Percentiles rank a stretch among this genome's conserved stretches.
phyloP scores from a whole-genome alignment of 106 monocot species.

The Phalaenopsis aphrodite region DNA sequence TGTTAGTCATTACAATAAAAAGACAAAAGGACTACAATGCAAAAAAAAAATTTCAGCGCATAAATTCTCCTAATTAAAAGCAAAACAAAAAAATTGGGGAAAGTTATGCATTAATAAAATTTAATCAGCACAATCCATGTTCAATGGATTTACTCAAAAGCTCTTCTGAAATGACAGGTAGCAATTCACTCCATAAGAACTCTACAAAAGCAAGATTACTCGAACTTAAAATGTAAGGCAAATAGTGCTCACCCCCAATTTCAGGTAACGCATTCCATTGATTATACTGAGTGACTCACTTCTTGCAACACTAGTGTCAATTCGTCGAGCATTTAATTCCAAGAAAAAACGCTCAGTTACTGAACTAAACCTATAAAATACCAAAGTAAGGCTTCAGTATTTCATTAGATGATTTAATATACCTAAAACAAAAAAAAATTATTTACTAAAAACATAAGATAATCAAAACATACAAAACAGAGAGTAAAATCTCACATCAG shows the following conservation, averaged over 20 bases:
- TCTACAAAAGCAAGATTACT: not conserved
- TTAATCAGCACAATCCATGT: not conserved
- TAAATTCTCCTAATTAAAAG: not conserved
- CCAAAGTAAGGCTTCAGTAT: slow-evolving; percentile 2
- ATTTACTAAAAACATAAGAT: not conserved
- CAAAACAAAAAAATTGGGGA: not conserved
- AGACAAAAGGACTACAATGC: not conserved
- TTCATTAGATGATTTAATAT: not conserved
- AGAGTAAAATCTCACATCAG: not conserved
- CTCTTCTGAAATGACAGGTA: not conserved
- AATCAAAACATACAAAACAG: not conserved
- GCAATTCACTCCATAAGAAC: not conserved
- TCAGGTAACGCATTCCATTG: slow-evolving; percentile 99
- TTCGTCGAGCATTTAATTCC: slow-evolving; percentile 82
- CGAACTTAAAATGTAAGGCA: slow-evolving; percentile 2
- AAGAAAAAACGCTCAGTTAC: slow-evolving; percentile 97
- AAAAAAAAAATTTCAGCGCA: not conserved
- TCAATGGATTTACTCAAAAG: not conserved
- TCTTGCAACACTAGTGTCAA: slow-evolving; percentile 80
- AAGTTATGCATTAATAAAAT: not conserved
- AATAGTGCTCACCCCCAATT: slow-evolving; percentile 74
- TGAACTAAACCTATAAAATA: slow-evolving; percentile 81
- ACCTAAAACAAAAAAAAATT: not conserved
- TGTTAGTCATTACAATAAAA: not conserved
- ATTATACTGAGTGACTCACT: slow-evolving; percentile 97